A percentile compares a stretch with the other conserved stretches of the same genome.
phyloP scores from a whole-genome alignment of 2,329 filamentous ascomycete species.

The Colletotrichum euphorbiae region DNA sequence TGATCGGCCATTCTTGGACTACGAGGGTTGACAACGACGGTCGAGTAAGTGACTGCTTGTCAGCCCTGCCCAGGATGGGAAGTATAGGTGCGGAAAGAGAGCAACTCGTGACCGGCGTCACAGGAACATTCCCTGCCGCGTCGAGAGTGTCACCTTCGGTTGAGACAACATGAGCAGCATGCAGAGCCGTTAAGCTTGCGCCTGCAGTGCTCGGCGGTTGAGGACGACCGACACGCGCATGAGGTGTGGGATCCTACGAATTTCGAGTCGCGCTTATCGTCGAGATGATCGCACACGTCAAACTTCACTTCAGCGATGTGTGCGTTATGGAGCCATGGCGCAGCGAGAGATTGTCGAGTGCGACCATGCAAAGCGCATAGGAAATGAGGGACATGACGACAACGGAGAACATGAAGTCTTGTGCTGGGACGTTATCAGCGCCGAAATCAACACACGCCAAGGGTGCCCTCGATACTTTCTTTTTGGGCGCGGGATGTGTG shows the following conservation, averaged over 20 bases:
- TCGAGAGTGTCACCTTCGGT: neutral
- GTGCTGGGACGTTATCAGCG: slow-evolving; percentile 3
- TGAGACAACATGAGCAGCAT: slow-evolving; percentile 8
- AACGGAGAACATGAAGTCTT: neutral
- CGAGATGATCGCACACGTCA: neutral
- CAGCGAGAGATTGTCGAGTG: slow-evolving; percentile 34
- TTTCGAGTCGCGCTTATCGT: neutral
- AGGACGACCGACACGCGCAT: slow-evolving; percentile 22
- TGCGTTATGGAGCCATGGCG: neutral
- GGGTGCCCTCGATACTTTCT: neutral
- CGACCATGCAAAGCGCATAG: slow-evolving; percentile 19
- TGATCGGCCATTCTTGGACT: neutral
- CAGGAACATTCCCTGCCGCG: neutral
- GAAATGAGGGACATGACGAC: slow-evolving; percentile 1
- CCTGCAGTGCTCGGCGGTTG: slow-evolving; percentile 19
- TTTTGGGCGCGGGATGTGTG: slow-evolving; percentile 6
- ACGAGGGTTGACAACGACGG: neutral
- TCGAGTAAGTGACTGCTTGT: neutral
- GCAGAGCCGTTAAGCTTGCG: slow-evolving; percentile 28
- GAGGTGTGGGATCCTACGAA: slow-evolving; percentile 1
- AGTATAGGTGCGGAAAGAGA: neutral
- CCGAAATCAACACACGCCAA: neutral
- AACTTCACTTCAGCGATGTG: neutral
- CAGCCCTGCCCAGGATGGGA: neutral
- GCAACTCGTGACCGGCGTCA: neutral